Evolutionary conservation across 2,329 filamentous ascomycete genomes (phyloP), one percentile per base, ranked within the genome.

Genomic region (Aspergillus floridensis): DNA sequence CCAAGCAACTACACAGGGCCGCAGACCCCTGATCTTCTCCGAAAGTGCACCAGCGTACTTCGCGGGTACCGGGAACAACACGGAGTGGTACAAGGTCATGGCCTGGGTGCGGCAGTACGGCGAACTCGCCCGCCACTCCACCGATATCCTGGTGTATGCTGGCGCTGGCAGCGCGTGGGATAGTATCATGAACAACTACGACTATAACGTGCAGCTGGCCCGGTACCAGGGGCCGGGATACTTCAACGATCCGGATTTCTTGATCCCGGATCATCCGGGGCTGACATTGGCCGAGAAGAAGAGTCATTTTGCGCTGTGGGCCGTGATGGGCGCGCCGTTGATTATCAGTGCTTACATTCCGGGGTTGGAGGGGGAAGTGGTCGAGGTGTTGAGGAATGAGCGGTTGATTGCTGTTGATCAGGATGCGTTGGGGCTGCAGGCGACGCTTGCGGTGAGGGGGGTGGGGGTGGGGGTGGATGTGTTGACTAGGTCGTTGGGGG

Each of bases 221-320:
- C 74, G 78, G 41, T 70, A 83, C 79, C 65, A 68, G 78, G 41
- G 79, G 77, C 72, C 74, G 69, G 59, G 80, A 70, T 59, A 77
- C 72, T 59, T 79, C 76, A 81, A 79, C 46, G 82, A 85, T 58
- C 74, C 76, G 12, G 80, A 83, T 56, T 82, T 82, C 70, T 72
- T 69, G 58, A 80, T 82, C 63, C 72, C 82, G 3, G 81, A 82
- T 51, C 82, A 83, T 62, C 76, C 73, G 0, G 73, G 76, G 19
- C 68, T 83, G 29, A 79, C 74, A 0, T 44, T 70, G 8, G 73
- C 73, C 2, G 80, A 84, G 67, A 76, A 77, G 54, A 72, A 77
- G 22, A 78, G 77, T 1, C 81, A 83, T 53, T 83, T 83, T 55
- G 77, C 77, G 1, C 67, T 83, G n/a, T 84, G 81, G 81, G 77